Evolutionary conservation across 805 yeast species (phyloP), one percentile per base, ranked within the genome.

Genomic region (Dipodascus geniculatus): DNA sequence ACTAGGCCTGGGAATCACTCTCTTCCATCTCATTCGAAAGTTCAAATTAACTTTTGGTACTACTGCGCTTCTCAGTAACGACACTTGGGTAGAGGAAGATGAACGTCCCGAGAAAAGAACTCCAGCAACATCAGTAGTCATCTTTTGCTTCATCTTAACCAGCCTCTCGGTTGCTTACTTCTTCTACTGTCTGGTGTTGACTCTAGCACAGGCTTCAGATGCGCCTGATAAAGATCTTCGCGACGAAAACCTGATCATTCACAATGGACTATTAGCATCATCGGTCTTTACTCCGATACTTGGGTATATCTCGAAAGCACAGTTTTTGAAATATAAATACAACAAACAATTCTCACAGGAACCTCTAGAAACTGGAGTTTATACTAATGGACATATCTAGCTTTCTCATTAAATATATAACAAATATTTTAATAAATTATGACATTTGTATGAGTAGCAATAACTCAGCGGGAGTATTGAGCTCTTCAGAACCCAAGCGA

Each of bases 401-500:
- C n/a, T n/a, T n/a, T n/a, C n/a, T n/a, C n/a, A n/a, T n/a, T n/a
- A n/a, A n/a, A n/a, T n/a, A n/a, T n/a, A n/a, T n/a, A n/a, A n/a
- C n/a, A n/a, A n/a, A n/a, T n/a, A n/a, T n/a, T n/a, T n/a, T n/a
- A n/a, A n/a, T n/a, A n/a, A n/a, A n/a, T n/a, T n/a, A n/a, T n/a
- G n/a, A n/a, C n/a, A n/a, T n/a, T n/a, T n/a, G n/a, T n/a, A n/a
- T n/a, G n/a, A n/a, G n/a, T n/a, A n/a, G n/a, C n/a, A n/a, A n/a
- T n/a, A n/a, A 57, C 44, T 50, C 47, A 28, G 23, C 22, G 22
- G 66, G 66, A 17, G 57, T 61, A 55, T 58, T 56, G 22, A 62
- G 24, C 2, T 67, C 66, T 56, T 57, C 61, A 52, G 51, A 16
- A 95, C 85, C 96, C 96, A 88, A 67, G 87, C 85, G 71, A 84